Evolutionary conservation across 345 rosid species (phyloP).

Genomic region (Erodium maritimum): DNA sequence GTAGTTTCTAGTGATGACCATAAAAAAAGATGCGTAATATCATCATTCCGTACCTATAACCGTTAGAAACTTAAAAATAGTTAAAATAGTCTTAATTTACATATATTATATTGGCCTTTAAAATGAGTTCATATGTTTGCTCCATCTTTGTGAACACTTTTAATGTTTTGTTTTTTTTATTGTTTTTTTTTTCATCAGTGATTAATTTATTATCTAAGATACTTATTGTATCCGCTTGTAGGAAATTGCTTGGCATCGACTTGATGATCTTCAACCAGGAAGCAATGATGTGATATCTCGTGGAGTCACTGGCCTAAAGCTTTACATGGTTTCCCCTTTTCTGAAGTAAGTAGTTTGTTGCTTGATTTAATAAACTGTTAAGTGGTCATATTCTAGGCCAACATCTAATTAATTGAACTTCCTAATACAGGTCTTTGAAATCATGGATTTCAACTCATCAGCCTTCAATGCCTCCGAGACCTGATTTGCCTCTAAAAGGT

Average conservation of each 20-base stretch:
- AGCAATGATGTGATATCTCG: slow-evolving; percentile 75
- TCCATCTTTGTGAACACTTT: too few species aligned
- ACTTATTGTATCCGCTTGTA: slow-evolving; percentile 19
- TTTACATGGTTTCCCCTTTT: slow-evolving; percentile 96
- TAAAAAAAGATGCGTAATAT: neutral
- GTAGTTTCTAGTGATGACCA: neutral
- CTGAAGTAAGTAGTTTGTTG: slow-evolving; percentile 44
- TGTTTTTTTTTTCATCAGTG: neutral
- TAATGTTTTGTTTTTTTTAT: neutral
- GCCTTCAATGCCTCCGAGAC: slow-evolving; percentile 43
- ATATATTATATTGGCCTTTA: neutral
- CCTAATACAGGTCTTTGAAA: slow-evolving; percentile 49
- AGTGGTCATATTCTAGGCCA: neutral
- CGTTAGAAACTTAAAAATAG: neutral
- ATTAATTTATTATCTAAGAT: neutral
- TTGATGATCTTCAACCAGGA: slow-evolving; percentile 79
- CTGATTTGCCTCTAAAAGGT: slow-evolving; percentile 64
- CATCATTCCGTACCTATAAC: neutral
- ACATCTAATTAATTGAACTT: slow-evolving; percentile 5
- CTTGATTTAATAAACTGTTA: neutral
- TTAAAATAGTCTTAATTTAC: neutral
- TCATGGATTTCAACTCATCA: slow-evolving; percentile 62
- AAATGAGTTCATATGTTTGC: neutral
- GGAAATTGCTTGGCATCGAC: slow-evolving; percentile 95
- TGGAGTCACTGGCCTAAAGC: slow-evolving; percentile 72